Evolutionary conservation across 768 basidiomycete species (phyloP), one percentile per base, ranked within the genome.

Genomic region (Hypholoma fasciculare): DNA sequence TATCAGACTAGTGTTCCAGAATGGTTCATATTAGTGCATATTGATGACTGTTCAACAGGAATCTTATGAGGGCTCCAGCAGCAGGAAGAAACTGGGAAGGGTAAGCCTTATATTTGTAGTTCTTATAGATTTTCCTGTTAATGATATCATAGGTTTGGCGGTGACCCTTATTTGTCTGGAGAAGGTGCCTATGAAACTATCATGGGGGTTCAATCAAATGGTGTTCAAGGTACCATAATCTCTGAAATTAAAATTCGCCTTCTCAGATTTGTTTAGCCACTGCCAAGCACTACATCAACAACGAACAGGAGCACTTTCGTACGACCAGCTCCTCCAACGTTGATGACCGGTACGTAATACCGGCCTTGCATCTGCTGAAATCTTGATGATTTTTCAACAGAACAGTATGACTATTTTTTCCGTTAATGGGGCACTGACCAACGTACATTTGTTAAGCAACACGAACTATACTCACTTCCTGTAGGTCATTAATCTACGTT

Each of bases 381-480:
- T 30, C 20, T 49, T n/a, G 27, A 30, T 12, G 12, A 27, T 44
- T 30, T 30, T 57, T 57, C 9, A 8, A 53, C 37, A 76, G 77
- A 38, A 75, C 75, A 56, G 75, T 77, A 57, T 54, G 73, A 58
- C 4, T 37, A 38, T 50, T n/a, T 48, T 11, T n/a, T 17, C 40
- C 27, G 9, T 26, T 37, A 16, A 19, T 13, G 26, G 34, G 58
- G 16, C 27, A 49, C 14, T 46, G 8, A 12, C 27, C 61, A 47
- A 49, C 36, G 38, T 39, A 59, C 56, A 19, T 39, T 16, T 17
- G 7, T 43, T 2, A 30, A 78, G 76, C 71, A 83, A 69, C 85
- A 86, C 53, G 85, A 86, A 67, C 74, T 86, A 4, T 86, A 86
- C 50, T 75, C 77, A 0, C 76, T 79, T 34, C 85, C 85, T 7